These are phyloP conservation scores for Teunomyces tritomae DNA, from an alignment of 805 yeast species.

Conservation along the genomic window DNA sequence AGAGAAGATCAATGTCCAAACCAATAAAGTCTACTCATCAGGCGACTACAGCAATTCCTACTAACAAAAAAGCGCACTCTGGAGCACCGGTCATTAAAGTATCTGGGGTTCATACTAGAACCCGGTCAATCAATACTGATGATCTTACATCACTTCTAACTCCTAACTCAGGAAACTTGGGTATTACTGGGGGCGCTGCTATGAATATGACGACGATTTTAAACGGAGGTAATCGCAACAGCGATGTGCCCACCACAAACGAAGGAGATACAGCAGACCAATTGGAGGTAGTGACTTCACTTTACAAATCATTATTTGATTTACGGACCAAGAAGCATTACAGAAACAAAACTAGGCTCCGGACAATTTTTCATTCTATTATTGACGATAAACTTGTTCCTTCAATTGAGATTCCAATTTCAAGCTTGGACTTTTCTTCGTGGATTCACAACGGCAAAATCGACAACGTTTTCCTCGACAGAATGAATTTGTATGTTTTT, in stretches of 20 bases:
- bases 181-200: constrained; percentile 8
- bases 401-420: constrained; percentile 35
- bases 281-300: constrained; percentile 25
- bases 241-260: not conserved
- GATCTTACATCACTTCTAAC: constrained; percentile 6
- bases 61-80: not conserved
- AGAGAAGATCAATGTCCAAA: not conserved
- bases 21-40: not conserved
- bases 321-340: constrained; percentile 35
- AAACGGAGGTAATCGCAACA: constrained; percentile 1
- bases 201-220: constrained; percentile 26
- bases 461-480: constrained; percentile 29
- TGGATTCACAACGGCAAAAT: constrained; percentile 36
- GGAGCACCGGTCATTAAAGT: not conserved
- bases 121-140: constrained; percentile 10
- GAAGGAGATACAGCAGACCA: constrained; percentile 10
- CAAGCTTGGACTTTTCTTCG: constrained; percentile 30
- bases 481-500: constrained; percentile 33
- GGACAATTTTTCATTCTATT: constrained; percentile 34
- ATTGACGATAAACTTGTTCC: constrained; percentile 38
- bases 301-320: constrained; percentile 36
- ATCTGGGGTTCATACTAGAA: constrained; percentile 8
- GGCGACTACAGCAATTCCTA: not conserved
- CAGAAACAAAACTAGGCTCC: constrained; percentile 9
- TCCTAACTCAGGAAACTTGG: not conserved